A percentile compares a stretch with the other conserved stretches of the same genome.
Conservation (phyloP, 108 stramenopile species). For the Hondaea fermentalgiana region DNA sequence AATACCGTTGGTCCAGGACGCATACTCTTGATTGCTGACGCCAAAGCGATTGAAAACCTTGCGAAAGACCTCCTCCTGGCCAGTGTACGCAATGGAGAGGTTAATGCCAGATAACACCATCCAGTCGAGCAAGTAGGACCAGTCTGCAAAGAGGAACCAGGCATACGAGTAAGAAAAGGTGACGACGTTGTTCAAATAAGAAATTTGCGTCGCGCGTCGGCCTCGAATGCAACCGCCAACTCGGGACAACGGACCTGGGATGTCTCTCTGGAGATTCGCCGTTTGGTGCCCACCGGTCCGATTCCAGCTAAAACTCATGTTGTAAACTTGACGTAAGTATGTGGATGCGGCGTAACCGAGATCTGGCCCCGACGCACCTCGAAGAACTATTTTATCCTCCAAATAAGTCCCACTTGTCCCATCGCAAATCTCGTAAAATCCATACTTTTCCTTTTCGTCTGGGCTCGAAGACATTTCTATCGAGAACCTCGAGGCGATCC, state of each 20-base stretch:
- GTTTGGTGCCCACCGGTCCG: not conserved
- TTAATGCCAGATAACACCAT: slow-evolving; percentile 45
- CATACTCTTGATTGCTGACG: slow-evolving; percentile 35
- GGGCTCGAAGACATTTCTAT: no score
- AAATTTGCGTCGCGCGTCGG: not conserved
- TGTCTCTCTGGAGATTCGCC: not conserved
- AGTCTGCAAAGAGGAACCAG: slow-evolving; percentile 39
- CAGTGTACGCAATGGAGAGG: slow-evolving; percentile 43
- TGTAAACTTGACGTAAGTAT: not conserved
- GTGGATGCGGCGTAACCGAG: not conserved
- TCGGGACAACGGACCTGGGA: not conserved
- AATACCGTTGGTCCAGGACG: slow-evolving; percentile 52
- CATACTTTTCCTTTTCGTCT: not conserved
- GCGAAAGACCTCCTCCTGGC: slow-evolving; percentile 47
- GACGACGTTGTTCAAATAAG: slow-evolving; percentile 46
- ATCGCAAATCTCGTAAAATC: not conserved
- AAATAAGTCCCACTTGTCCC: not conserved
- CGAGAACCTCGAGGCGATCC: not conserved
- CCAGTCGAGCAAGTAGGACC: slow-evolving; percentile 46
- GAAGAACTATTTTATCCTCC: not conserved
- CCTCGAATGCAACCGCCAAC: not conserved
- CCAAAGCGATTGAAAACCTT: slow-evolving; percentile 38
- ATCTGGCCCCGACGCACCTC: not conserved
- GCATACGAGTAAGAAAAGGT: slow-evolving; percentile 50
- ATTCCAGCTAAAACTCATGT: not conserved